These are phyloP conservation scores for Sphagnum contortum DNA, from an alignment of 225 moss, liverwort and hornwort species.

Conservation along the genomic window DNA sequence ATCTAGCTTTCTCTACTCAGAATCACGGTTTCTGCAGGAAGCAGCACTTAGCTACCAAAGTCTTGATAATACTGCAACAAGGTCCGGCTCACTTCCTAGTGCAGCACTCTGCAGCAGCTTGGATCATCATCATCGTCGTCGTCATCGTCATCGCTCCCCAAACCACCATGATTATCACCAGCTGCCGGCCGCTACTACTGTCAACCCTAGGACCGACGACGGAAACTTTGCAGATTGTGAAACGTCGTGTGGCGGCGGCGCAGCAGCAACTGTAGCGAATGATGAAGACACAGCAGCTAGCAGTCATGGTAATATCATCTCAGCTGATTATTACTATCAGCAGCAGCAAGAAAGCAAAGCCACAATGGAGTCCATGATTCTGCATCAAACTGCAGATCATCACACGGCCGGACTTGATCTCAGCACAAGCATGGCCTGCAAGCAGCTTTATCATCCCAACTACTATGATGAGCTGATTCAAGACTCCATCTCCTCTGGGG, in stretches of 20 bases:
- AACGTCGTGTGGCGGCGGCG: slow-evolving; percentile 8
- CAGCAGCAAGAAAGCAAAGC: slow-evolving; percentile 4
- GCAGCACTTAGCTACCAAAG: slow-evolving; percentile 19
- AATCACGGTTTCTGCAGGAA: slow-evolving; percentile 8
- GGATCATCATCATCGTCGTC: slow-evolving; percentile 8
- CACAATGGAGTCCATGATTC: slow-evolving; percentile 18
- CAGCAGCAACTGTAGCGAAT: slow-evolving; percentile 17
- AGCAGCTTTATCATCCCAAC: slow-evolving; percentile 16
- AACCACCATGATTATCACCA: slow-evolving; percentile 12
- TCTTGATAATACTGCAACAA: slow-evolving; percentile 10
- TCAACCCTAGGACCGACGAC: slow-evolving; percentile 23
- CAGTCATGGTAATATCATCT: slow-evolving; percentile 22
- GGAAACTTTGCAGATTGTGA: slow-evolving; percentile 51
- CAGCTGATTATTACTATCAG: slow-evolving; percentile 8
- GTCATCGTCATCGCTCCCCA: slow-evolving; percentile 31
- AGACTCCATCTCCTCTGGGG: slow-evolving; percentile 2
- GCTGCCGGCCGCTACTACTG: too few relatives aligned
- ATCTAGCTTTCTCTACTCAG: slow-evolving; percentile 25
- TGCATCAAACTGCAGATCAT: slow-evolving; percentile 9
- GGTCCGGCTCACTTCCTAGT: too few relatives aligned
- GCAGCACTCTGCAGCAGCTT: too few relatives aligned
- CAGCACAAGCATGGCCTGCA: slow-evolving; percentile 9
- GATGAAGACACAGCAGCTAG: slow-evolving; percentile 29
- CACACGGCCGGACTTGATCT: neutral
- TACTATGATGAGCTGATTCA: slow-evolving; percentile 18